phyloP scores from a whole-genome alignment of 2,329 filamentous ascomycete species.

The Pestalotiopsis fici region DNA sequence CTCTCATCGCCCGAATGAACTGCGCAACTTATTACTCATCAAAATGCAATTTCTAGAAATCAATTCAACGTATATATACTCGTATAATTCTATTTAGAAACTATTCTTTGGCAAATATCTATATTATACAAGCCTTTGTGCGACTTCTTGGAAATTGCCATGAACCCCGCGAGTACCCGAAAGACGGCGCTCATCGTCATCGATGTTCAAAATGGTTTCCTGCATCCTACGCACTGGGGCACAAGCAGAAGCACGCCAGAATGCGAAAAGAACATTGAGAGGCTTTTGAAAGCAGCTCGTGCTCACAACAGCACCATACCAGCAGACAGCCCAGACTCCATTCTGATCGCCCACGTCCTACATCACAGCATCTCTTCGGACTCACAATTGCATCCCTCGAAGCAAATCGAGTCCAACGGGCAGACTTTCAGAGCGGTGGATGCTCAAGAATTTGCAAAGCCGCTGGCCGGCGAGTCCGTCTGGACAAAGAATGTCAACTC shows the following conservation, averaged over 20 bases:
- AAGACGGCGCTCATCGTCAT: constrained; percentile 47
- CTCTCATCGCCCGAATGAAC: too few relatives aligned
- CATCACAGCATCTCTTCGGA: constrained; percentile 38
- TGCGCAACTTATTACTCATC: too few relatives aligned
- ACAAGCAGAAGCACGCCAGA: constrained; percentile 41
- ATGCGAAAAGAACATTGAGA: constrained; percentile 42
- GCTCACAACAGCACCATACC: constrained; percentile 13
- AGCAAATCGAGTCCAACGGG: constrained; percentile 20
- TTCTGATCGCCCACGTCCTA: constrained; percentile 44
- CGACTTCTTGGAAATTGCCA: not conserved
- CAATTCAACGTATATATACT: too few relatives aligned
- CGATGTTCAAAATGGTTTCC: constrained; percentile 46
- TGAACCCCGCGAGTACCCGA: constrained; percentile 16
- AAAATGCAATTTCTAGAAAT: too few relatives aligned
- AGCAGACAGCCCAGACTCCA: constrained; percentile 8
- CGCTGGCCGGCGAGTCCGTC: constrained; percentile 34
- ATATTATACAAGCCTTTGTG: not conserved
- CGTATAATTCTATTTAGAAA: too few relatives aligned
- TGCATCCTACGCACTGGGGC: constrained; percentile 38
- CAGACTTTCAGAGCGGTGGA: constrained; percentile 32
- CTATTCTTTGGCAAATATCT: too few relatives aligned
- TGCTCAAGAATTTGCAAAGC: constrained; percentile 20
- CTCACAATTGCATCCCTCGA: constrained; percentile 36
- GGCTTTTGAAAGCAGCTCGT: constrained; percentile 33
- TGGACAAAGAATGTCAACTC: constrained; percentile 47